These are phyloP conservation scores for Colletotrichum acutatum DNA, from an alignment of 2,329 filamentous ascomycete genomes.

Conservation along the genomic window DNA sequence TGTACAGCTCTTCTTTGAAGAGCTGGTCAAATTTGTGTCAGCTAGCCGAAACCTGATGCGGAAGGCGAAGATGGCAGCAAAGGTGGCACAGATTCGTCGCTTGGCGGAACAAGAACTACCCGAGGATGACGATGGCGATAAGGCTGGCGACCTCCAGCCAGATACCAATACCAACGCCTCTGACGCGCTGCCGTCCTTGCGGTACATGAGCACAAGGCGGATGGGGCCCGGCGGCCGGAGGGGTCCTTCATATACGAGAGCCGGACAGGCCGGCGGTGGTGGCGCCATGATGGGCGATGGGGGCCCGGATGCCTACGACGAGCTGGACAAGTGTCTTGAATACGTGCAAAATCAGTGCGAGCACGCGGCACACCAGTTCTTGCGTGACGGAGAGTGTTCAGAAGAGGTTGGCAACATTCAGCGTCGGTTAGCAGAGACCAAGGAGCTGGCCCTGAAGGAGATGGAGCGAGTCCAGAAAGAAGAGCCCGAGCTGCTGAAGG, in stretches of 20 bases:
- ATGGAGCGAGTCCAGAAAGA: conserved; percentile 66
- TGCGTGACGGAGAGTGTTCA: conserved; percentile 88
- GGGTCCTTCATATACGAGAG: conserved; percentile 21
- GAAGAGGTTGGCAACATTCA: conserved; percentile 79
- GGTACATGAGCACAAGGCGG: conserved; percentile 52
- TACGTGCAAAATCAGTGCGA: conserved; percentile 85
- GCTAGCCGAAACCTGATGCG: conserved; percentile 84
- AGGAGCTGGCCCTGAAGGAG: conserved; percentile 69
- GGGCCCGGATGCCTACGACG: conserved; percentile 70
- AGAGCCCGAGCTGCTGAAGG: conserved; percentile 56
- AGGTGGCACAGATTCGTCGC: conserved; percentile 73
- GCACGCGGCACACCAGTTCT: conserved; percentile 86
- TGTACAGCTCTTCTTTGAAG: conserved; percentile 84
- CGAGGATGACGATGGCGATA: conserved; percentile 57
- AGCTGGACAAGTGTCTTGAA: conserved; percentile 82
- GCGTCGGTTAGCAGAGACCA: conserved; percentile 71
- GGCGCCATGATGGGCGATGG: conserved; percentile 36
- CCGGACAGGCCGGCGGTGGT: conserved; percentile 29
- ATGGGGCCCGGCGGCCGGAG: conserved; percentile 40
- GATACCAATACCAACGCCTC: conserved; percentile 27
- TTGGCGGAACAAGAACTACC: conserved; percentile 69
- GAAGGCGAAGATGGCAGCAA: conserved; percentile 86
- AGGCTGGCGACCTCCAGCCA: conserved; percentile 41
- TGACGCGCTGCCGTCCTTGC: conserved; percentile 50
- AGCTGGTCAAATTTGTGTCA: conserved; percentile 84